A percentile compares a stretch with the other conserved stretches of the same genome.
Conservation (phyloP, 495 filamentous ascomycete genomes). For the Ascodesmis nigricans region DNA sequence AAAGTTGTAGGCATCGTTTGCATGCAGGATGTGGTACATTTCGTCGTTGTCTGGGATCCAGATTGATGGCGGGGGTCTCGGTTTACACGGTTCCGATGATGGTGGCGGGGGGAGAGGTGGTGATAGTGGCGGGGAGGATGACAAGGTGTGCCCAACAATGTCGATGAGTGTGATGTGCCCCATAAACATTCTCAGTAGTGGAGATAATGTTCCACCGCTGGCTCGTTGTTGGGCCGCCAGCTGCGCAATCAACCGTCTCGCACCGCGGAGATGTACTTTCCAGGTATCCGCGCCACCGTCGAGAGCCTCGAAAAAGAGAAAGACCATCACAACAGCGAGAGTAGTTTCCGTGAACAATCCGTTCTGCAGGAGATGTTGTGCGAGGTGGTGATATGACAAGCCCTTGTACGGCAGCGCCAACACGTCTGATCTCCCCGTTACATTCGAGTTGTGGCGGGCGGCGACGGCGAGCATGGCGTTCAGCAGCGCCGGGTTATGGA, state of each 20-base stretch:
- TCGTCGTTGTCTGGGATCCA: constrained; percentile 9
- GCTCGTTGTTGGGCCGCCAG: constrained; percentile 10
- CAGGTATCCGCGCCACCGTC: constrained; percentile 20
- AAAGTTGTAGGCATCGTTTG: constrained; percentile 20
- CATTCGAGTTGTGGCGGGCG: constrained; percentile 19
- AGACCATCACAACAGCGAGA: constrained; percentile 19
- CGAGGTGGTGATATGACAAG: constrained; percentile 10
- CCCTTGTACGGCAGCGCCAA: constrained; percentile 16
- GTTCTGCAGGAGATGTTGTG: constrained; percentile 5
- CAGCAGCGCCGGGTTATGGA: constrained; percentile 16
- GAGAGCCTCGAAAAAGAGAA: constrained; percentile 20
- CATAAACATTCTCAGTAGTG: constrained; percentile 16
- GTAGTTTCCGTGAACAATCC: constrained; percentile 14
- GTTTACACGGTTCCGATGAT: not conserved
- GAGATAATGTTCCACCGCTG: constrained; percentile 13
- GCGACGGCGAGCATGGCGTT: constrained; percentile 19
- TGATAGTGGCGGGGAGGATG: constrained; percentile 10
- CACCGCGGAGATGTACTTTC: constrained; percentile 20
- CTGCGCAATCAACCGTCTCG: constrained; percentile 14
- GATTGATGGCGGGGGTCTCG: no score
- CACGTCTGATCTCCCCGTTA: constrained; percentile 9
- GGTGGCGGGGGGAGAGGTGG: constrained; percentile 10
- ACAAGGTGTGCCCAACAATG: constrained; percentile 19
- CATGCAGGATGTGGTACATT: constrained; percentile 10
- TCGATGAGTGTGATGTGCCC: constrained; percentile 19